Percentiles rank a stretch among this genome's conserved stretches.
These are phyloP conservation scores for Sphagnum magellanicum DNA, from an alignment of 228 moss, liverwort and hornwort genomes.

Conservation along the genomic window DNA sequence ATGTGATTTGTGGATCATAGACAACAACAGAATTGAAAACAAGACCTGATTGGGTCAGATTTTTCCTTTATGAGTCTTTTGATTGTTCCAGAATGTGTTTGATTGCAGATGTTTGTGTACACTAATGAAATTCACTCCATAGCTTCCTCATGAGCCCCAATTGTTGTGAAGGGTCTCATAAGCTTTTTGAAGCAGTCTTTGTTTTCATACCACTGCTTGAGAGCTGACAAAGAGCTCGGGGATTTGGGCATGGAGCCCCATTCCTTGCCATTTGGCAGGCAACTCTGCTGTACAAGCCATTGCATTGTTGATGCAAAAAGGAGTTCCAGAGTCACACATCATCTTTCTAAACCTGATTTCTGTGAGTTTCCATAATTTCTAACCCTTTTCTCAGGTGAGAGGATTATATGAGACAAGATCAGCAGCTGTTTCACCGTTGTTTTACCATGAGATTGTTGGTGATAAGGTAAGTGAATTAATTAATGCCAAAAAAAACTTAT, in stretches of 20 bases:
- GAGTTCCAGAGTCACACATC: slow-evolving; percentile 81
- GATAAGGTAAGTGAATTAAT: too few relatives aligned
- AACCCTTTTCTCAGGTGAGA: not conserved
- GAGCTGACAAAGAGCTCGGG: too few relatives aligned
- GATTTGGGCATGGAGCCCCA: too few relatives aligned
- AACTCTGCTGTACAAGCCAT: slow-evolving; percentile 96
- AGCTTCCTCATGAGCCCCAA: not conserved
- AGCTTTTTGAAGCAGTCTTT: not conserved
- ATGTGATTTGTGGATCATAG: not conserved
- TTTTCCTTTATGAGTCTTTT: too few relatives aligned
- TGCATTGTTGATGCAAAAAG: slow-evolving; percentile 73
- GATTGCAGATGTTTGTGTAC: too few relatives aligned
- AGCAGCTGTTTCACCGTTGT: too few relatives aligned
- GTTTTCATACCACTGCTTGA: too few relatives aligned
- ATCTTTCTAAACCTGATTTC: slow-evolving; percentile 94
- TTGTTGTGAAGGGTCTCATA: not conserved
- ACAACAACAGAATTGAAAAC: not conserved
- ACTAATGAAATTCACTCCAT: not conserved
- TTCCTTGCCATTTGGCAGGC: slow-evolving; percentile 27
- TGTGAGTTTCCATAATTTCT: slow-evolving; percentile 13
- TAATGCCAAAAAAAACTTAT: not conserved
- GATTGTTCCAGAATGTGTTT: too few relatives aligned
- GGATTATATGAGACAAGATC: too few relatives aligned
- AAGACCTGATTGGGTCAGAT: too few relatives aligned
- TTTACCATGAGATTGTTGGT: too few relatives aligned